Conservation (phyloP, 2,329 filamentous ascomycete species). For the Arthrobotrys musiformis region DNA sequence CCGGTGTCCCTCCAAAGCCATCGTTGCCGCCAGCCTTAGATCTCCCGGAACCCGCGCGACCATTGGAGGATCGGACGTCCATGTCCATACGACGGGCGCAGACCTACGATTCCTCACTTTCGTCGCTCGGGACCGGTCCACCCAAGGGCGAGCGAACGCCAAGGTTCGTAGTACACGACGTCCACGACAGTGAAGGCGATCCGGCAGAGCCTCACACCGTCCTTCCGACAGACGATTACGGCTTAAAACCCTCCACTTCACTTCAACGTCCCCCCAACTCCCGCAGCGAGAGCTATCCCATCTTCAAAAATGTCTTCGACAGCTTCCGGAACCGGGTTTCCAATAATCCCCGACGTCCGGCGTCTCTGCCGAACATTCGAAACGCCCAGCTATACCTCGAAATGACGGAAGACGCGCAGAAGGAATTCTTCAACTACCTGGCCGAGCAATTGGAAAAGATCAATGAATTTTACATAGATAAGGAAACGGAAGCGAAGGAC, state of each 20-base stretch:
- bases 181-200: background rate
- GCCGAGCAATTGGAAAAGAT: slow-evolving; percentile 90
- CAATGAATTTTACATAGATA: slow-evolving; percentile 85
- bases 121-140: background rate
- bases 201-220: slow-evolving; percentile 24
- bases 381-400: slow-evolving; percentile 67
- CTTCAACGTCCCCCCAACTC: slow-evolving; percentile 56
- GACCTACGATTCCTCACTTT: slow-evolving; percentile 40
- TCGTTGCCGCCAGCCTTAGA: slow-evolving; percentile 35
- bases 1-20: slow-evolving; percentile 24
- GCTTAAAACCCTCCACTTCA: background rate
- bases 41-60: slow-evolving; percentile 41
- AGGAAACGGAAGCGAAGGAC: slow-evolving; percentile 84
- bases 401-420: slow-evolving; percentile 75
- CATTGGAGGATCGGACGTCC: slow-evolving; percentile 26
- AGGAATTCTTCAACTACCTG: slow-evolving; percentile 88
- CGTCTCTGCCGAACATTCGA: slow-evolving; percentile 63
- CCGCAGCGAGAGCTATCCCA: slow-evolving; percentile 64
- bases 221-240: slow-evolving; percentile 22
- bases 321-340: slow-evolving; percentile 63
- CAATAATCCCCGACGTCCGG: slow-evolving; percentile 63
- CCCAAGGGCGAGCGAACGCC: slow-evolving; percentile 31
- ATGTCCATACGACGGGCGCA: slow-evolving; percentile 16
- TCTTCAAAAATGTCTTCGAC: slow-evolving; percentile 40
- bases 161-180: slow-evolving; percentile 3